Evolutionary conservation across 2,329 filamentous ascomycete genomes (phyloP), one percentile per base, ranked within the genome.

Genomic region (Fusarium sp.): DNA sequence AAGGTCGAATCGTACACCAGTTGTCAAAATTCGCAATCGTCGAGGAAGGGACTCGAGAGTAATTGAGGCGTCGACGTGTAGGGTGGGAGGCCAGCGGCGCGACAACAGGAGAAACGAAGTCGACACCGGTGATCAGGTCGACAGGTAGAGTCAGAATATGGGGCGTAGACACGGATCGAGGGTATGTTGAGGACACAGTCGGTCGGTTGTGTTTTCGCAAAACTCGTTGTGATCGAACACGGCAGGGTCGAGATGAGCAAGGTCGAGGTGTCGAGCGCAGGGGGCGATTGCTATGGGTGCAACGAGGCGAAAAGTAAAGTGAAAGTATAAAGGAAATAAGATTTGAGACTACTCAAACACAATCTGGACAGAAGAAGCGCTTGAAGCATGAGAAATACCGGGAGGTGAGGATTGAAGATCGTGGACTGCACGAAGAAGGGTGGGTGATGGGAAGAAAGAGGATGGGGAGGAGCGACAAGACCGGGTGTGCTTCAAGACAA

Each of bases 391-490:
- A 63, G 50, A 52, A 47, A 62, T 66, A 68, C 68, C 48, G 58
- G 65, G 67, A 70, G 48, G 58, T 57, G 54, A 58, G 61, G 58
- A 67, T 62, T 56, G 60, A 66, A 57, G 72, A 76, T 79, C 75
- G 74, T 76, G 74, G 75, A 75, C 65, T 68, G 74, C 67, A 74
- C 72, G 74, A 75, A 72, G 74, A 76, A 73, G 72, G 75, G 74
- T 75, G 72, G 76, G 74, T 70, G 71, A 73, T 72, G 66, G 70
- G 65, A 68, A 74, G 73, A 74, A 73, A 73, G 75, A 77, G 71
- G 73, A 77, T 72, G 74, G 76, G 77, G 76, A 79, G 74, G 77
- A 78, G 76, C 77, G 76, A 79, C 75, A 74, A 75, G 73, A 67
- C 68, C 66, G 74, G 75, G 73, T 72, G 74, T 75, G 70, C 75